phyloP scores from a whole-genome alignment of 805 yeast species.

The Spathaspora hagerdaliae region DNA sequence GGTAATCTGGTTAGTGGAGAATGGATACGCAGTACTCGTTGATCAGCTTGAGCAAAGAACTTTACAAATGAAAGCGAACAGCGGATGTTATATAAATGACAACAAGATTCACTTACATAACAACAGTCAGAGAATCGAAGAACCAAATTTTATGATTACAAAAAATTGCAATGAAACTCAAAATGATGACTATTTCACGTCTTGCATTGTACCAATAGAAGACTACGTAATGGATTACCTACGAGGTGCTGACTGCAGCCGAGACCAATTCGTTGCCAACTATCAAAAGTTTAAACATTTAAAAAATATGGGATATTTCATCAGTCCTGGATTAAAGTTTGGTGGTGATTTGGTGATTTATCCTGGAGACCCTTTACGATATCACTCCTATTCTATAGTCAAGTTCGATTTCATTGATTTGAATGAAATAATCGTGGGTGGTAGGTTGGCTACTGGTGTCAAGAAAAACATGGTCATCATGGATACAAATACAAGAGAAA shows the following conservation, averaged over 20 bases:
- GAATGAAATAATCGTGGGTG: slow-evolving; percentile 69
- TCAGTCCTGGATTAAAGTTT: slow-evolving; percentile 85
- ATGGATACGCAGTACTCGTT: slow-evolving; percentile 39
- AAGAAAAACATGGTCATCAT: slow-evolving; percentile 76
- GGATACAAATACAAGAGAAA: slow-evolving; percentile 12
- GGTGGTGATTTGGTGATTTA: slow-evolving; percentile 88
- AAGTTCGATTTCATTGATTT: slow-evolving; percentile 45
- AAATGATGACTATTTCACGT: not conserved
- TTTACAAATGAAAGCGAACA: not conserved
- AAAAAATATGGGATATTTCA: slow-evolving; percentile 43
- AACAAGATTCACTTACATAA: slow-evolving; percentile 1
- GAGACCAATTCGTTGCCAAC: slow-evolving; percentile 2
- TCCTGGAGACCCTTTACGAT: slow-evolving; percentile 92
- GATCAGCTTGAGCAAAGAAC: slow-evolving; percentile 27
- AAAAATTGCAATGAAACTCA: not conserved
- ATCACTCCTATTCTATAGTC: slow-evolving; percentile 82
- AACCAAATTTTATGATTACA: slow-evolving; percentile 2
- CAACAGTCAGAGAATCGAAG: not conserved
- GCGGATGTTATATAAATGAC: slow-evolving; percentile 7
- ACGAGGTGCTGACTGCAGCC: not conserved
- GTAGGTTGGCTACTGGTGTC: slow-evolving; percentile 88
- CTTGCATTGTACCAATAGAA: not conserved
- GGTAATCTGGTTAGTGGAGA: slow-evolving; percentile 55
- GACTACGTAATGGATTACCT: slow-evolving; percentile 3
- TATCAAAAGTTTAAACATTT: slow-evolving; percentile 33